Base-by-base conservation (phyloP, 441 rosid species). In the Populus hybrid region DNA sequence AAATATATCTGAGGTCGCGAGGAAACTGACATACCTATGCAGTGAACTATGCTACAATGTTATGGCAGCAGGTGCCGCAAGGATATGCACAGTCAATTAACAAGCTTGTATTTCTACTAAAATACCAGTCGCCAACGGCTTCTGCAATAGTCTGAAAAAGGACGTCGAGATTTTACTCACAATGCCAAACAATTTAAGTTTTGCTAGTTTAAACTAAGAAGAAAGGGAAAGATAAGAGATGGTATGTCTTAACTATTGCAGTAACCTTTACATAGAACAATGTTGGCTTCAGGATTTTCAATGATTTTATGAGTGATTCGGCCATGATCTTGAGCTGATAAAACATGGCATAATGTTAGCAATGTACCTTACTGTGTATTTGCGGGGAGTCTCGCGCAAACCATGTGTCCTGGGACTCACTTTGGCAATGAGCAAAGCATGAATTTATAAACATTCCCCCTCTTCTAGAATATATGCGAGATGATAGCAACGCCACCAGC, bases 41-140 rank as follows among this genome's bases (percentile, higher is more conserved):
- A 72, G 83, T 23, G 28, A 46, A 14, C 57, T 46, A 70, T n/a
- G 93, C 90, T 67, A 90, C 86, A 73, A 91, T 81, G 84, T 94
- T 90, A 84, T 90, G 95, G 85, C 99, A 95, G 72, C 85, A 88
- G 24, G 79, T 84, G 87, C 90, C 97, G 57, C 97, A 92, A 2
- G 98, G 97, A 77, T 92, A 90, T 0, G 99, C 89, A 72, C 97
- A 90, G 80, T 92, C 98, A 0, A 93, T 85, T 80, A 83, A 77
- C 87, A 90, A 92, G 67, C 83, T 87, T 9, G 78, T 79, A 1
- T 85, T 83, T 77, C 97, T 86, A 6, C 85, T 88, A 72, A 94
- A 97, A 80, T 91, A 97, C 99, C 99, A 97, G 82, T 93, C 97
- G 69, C 98, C 99, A 23, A 97, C 98, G 0, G 98, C 91, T 68